Evolutionary conservation across 495 filamentous ascomycete genomes (phyloP).

Genomic region (Alectoria sarmentosa): DNA sequence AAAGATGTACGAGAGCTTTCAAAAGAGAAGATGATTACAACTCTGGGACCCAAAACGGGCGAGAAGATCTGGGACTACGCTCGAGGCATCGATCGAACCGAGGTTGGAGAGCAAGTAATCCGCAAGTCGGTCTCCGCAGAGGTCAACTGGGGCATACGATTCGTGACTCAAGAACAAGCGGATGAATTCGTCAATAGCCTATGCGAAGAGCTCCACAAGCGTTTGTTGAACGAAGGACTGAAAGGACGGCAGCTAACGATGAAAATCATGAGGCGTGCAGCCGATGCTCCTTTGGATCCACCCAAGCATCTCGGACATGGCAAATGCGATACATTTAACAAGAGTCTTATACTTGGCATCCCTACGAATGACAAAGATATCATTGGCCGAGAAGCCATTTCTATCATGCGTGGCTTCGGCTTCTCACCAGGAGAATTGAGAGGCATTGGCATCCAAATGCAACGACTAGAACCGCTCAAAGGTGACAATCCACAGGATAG

Average conservation of each 20-base stretch:
- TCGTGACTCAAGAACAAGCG: slow-evolving; percentile 79
- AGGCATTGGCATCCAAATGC: slow-evolving; percentile 86
- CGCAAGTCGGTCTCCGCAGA: slow-evolving; percentile 93
- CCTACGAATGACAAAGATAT: slow-evolving; percentile 65
- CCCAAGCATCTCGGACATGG: slow-evolving; percentile 94
- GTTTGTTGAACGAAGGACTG: slow-evolving; percentile 72
- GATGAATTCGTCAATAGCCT: slow-evolving; percentile 83
- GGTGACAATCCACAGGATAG: slow-evolving; percentile 39
- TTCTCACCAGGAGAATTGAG: slow-evolving; percentile 86
- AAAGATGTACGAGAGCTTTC: slow-evolving; percentile 70
- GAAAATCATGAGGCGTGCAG: slow-evolving; percentile 82
- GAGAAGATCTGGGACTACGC: slow-evolving; percentile 88
- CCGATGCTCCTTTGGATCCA: slow-evolving; percentile 84
- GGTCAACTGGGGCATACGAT: slow-evolving; percentile 97
- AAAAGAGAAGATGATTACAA: slow-evolving; percentile 63
- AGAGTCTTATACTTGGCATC: slow-evolving; percentile 72
- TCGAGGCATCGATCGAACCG: slow-evolving; percentile 76
- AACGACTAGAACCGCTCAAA: slow-evolving; percentile 78
- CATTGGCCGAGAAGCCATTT: slow-evolving; percentile 72
- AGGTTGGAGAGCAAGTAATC: slow-evolving; percentile 73
- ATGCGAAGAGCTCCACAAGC: slow-evolving; percentile 71
- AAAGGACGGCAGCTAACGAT: slow-evolving; percentile 83
- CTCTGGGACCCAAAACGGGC: slow-evolving; percentile 85
- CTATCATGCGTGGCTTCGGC: slow-evolving; percentile 71
- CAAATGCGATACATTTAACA: slow-evolving; percentile 89